These are phyloP conservation scores for Eucalyptus erythrocorys DNA, from an alignment of 345 rosid genomes.

Conservation along the genomic window DNA sequence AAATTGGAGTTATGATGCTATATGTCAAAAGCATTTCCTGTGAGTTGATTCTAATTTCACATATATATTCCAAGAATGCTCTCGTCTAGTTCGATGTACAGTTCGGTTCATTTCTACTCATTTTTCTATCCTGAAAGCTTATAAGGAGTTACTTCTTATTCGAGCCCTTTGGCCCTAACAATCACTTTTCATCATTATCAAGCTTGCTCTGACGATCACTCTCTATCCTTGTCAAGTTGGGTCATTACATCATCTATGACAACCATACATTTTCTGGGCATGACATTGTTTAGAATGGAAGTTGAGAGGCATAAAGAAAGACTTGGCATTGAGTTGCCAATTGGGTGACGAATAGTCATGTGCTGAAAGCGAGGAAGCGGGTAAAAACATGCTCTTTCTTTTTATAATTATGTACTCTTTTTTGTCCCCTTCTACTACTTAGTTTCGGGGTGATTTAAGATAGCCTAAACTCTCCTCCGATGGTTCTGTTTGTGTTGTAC, in stretches of 20 bases:
- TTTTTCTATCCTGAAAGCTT: background rate
- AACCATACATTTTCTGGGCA: background rate
- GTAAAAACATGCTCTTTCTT: background rate
- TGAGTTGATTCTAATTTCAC: background rate
- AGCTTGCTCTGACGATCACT: accelerated
- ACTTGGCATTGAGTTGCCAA: accelerated
- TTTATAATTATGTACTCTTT: background rate
- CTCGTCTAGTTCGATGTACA: accelerated
- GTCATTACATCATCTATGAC: background rate
- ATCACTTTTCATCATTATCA: accelerated
- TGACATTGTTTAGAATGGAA: background rate
- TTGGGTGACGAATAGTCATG: background rate
- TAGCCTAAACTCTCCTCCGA: background rate
- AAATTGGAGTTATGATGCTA: background rate
- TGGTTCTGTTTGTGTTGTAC: background rate
- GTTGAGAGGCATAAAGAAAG: background rate
- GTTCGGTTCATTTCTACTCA: accelerated
- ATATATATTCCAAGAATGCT: background rate
- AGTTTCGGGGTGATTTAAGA: background rate
- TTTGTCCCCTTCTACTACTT: background rate
- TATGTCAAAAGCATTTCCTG: accelerated
- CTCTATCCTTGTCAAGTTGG: accelerated
- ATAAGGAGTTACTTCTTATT: background rate
- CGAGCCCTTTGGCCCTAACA: accelerated
- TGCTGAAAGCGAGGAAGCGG: background rate